Evolutionary conservation across 305 asterid species (phyloP).

Genomic region (Petunia hybrid): DNA sequence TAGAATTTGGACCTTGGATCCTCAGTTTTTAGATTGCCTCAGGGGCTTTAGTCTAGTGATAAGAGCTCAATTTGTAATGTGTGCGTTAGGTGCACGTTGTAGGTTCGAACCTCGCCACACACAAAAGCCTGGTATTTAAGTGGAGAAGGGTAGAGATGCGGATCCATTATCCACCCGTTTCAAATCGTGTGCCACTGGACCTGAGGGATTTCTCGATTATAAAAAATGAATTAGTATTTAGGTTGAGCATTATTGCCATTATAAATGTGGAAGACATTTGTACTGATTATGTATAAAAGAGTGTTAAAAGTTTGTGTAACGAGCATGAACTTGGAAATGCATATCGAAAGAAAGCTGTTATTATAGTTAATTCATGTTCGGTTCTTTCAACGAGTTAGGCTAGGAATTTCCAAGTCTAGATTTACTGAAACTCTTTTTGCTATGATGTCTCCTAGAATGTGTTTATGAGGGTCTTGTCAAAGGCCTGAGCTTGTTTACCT

Average conservation of each 20-base stretch:
- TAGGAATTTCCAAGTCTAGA: background rate
- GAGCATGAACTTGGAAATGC: background rate
- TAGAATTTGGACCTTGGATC: constrained; percentile 15
- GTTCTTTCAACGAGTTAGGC: background rate
- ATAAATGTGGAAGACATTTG: background rate
- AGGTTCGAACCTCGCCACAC: no score
- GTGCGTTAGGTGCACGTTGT: no score
- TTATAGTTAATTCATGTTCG: background rate
- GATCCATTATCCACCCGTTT: no score
- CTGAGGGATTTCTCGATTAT: no score
- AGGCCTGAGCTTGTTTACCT: background rate
- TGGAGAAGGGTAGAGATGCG: no score
- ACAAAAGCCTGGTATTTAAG: no score
- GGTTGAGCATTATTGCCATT: no score
- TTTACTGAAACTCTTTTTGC: constrained; percentile 6
- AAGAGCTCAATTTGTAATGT: no score
- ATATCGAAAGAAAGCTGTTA: background rate
- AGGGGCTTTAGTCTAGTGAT: no score
- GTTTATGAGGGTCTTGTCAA: background rate
- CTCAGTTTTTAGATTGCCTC: background rate
- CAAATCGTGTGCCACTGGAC: no score
- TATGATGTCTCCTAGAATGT: background rate
- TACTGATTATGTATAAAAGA: background rate
- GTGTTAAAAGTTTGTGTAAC: background rate
- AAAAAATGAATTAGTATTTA: no score